Evolutionary conservation across 2,329 filamentous ascomycete species (phyloP).

Genomic region (Escovopsis weberi): DNA sequence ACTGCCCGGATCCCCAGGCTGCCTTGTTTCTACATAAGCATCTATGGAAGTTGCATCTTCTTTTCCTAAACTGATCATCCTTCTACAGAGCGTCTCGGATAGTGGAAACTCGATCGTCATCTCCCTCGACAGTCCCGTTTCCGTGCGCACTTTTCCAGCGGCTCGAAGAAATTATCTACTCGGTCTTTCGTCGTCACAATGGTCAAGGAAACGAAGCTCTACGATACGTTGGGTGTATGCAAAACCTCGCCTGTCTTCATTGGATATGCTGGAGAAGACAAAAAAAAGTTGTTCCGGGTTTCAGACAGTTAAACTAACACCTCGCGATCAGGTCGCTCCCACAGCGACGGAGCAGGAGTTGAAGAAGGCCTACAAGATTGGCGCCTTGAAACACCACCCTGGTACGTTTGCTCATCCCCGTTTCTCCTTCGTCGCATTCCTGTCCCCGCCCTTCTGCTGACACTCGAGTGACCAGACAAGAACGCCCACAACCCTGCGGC

Average conservation of each 20-base stretch:
- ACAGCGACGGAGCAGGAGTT: slow-evolving; percentile 72
- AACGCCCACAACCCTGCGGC: slow-evolving; percentile 87
- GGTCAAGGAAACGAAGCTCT: slow-evolving; percentile 68
- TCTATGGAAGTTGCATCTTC: neutral
- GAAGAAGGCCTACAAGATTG: slow-evolving; percentile 80
- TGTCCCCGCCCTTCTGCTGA: slow-evolving; percentile 2
- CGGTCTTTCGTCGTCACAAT: slow-evolving; percentile 32
- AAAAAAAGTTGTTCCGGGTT: too few relatives aligned
- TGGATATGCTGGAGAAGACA: neutral
- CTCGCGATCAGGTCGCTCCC: slow-evolving; percentile 49
- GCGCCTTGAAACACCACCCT: slow-evolving; percentile 72
- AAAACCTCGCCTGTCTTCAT: neutral
- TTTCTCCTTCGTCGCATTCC: neutral
- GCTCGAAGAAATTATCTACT: slow-evolving; percentile 2
- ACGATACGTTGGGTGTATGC: slow-evolving; percentile 65
- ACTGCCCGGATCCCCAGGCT: neutral
- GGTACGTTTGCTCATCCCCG: slow-evolving; percentile 36
- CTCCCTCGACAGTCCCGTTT: slow-evolving; percentile 2
- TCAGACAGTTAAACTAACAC: slow-evolving; percentile 8
- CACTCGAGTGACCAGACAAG: slow-evolving; percentile 52
- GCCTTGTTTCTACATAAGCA: neutral
- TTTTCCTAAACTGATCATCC: slow-evolving; percentile 5
- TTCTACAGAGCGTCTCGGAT: slow-evolving; percentile 1
- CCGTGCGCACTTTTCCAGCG: slow-evolving; percentile 3
- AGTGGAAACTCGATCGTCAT: neutral